Percentiles rank a stretch among this genome's conserved stretches.
phyloP scores from a whole-genome alignment of 2,329 filamentous ascomycete genomes.

The Botrytis tulipae region DNA sequence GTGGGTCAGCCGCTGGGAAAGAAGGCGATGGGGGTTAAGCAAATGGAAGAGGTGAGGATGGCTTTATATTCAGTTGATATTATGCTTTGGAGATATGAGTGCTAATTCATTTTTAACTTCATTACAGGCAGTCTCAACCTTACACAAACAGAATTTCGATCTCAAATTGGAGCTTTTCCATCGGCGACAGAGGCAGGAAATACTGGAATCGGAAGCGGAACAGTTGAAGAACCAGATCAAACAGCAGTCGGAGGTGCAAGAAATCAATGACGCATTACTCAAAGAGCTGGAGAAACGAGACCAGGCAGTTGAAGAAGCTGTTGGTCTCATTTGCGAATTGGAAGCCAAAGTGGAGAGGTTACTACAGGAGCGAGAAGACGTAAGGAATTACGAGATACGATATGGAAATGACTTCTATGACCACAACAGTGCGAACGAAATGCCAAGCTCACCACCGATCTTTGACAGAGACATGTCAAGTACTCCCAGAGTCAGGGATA shows the following conservation, averaged over 20 bases:
- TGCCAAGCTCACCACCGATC: slow-evolving; percentile 33
- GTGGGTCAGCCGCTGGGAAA: slow-evolving; percentile 40
- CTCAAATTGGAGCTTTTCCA: slow-evolving; percentile 72
- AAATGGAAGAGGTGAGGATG: slow-evolving; percentile 61
- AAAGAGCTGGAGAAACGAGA: slow-evolving; percentile 65
- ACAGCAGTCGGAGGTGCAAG: slow-evolving; percentile 50
- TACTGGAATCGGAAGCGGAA: slow-evolving; percentile 58
- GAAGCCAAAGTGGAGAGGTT: slow-evolving; percentile 59
- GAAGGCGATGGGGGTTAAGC: slow-evolving; percentile 57
- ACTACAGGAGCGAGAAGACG: slow-evolving; percentile 52
- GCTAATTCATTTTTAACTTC: background rate
- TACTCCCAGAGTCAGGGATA: slow-evolving; percentile 5
- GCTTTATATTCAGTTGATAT: slow-evolving; percentile 1
- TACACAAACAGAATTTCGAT: slow-evolving; percentile 76
- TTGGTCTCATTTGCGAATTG: slow-evolving; percentile 64
- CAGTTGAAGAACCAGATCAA: slow-evolving; percentile 46
- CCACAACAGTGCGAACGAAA: slow-evolving; percentile 25
- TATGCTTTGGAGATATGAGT: slow-evolving; percentile 16
- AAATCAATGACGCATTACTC: slow-evolving; percentile 58
- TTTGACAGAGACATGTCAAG: slow-evolving; percentile 20
- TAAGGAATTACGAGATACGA: slow-evolving; percentile 48
- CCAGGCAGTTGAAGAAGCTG: slow-evolving; percentile 68
- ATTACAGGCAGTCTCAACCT: slow-evolving; percentile 58
- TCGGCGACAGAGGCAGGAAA: slow-evolving; percentile 61
- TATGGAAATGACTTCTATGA: slow-evolving; percentile 31